Percentiles rank a stretch among this genome's conserved stretches.
phyloP scores from a whole-genome alignment of 192 early-diverging fungal genomes.

The Backusella psychrophila region DNA sequence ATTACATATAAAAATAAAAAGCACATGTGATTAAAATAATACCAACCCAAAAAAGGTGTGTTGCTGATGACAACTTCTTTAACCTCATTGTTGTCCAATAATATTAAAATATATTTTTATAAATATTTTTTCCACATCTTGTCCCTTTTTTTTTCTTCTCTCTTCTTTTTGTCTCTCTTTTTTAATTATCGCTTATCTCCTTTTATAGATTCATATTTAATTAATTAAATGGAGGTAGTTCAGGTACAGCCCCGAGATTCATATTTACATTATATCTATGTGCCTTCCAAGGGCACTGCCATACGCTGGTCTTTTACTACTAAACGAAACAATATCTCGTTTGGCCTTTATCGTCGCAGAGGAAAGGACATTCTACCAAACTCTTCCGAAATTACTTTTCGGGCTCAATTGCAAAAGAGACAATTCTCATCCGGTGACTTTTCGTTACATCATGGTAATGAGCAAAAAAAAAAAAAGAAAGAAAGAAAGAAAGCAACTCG shows the following conservation, averaged over 20 bases:
- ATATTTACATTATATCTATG: conserved; percentile 79
- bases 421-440: conserved; percentile 6
- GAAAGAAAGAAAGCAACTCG: neutral
- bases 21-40: neutral
- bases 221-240: conserved; percentile 66
- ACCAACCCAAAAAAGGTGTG: neutral
- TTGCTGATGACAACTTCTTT: conserved; percentile 15
- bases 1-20: neutral
- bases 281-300: conserved; percentile 66
- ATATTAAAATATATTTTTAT: conserved; percentile 4
- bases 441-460: neutral
- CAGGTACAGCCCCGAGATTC: conserved; percentile 70
- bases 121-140: neutral
- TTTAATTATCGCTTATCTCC: neutral
- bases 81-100: conserved; percentile 9
- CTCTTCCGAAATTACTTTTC: conserved; percentile 11
- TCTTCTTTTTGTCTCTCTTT: neutral
- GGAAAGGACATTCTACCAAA: conserved; percentile 8
- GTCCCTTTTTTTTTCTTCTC: neutral
- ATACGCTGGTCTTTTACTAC: conserved; percentile 93
- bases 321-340: conserved; percentile 58
- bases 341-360: conserved; percentile 23
- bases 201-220: neutral
- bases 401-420: conserved; percentile 12
- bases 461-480: neutral